Evolutionary conservation across 164 flowering plant genomes (phyloP).

Genomic region (Berberis thunbergii): DNA sequence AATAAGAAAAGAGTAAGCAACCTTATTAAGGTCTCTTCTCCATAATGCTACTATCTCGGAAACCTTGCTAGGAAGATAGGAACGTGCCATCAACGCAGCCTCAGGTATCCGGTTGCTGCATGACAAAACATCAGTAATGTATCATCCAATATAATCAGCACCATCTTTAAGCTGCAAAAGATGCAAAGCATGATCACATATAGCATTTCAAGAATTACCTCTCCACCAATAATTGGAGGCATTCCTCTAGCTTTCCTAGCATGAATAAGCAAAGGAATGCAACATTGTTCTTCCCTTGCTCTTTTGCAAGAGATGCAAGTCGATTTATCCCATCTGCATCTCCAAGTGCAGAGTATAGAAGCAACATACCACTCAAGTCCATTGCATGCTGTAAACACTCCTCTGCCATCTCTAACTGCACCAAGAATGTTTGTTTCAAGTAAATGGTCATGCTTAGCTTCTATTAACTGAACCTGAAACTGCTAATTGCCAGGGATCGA

Average conservation of each 20-base stretch:
- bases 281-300: slow-evolving; percentile 93
- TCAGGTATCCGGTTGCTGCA: slow-evolving; percentile 97
- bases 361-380: slow-evolving; percentile 88
- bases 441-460: too few relatives aligned
- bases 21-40: slow-evolving; percentile 96
- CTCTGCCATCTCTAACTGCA: slow-evolving; percentile 97
- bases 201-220: slow-evolving; percentile 36
- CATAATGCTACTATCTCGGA: slow-evolving; percentile 85
- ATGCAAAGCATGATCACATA: neutral
- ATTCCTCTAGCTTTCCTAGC: slow-evolving; percentile 91
- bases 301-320: slow-evolving; percentile 84
- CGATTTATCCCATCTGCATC: slow-evolving; percentile 79
- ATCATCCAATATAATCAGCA: neutral
- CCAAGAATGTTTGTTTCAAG: neutral
- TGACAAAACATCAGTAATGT: slow-evolving; percentile 4
- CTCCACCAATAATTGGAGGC: slow-evolving; percentile 85
- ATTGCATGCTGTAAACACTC: slow-evolving; percentile 73
- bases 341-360: slow-evolving; percentile 89
- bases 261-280: slow-evolving; percentile 85
- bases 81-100: slow-evolving; percentile 97
- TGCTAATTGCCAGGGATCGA: too few relatives aligned
- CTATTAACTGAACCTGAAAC: too few relatives aligned
- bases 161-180: neutral
- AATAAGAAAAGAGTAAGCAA: slow-evolving; percentile 11
- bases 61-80: slow-evolving; percentile 96